phyloP scores from a whole-genome alignment of 352 stramenopile genomes.

The Globisporangium lucens region DNA sequence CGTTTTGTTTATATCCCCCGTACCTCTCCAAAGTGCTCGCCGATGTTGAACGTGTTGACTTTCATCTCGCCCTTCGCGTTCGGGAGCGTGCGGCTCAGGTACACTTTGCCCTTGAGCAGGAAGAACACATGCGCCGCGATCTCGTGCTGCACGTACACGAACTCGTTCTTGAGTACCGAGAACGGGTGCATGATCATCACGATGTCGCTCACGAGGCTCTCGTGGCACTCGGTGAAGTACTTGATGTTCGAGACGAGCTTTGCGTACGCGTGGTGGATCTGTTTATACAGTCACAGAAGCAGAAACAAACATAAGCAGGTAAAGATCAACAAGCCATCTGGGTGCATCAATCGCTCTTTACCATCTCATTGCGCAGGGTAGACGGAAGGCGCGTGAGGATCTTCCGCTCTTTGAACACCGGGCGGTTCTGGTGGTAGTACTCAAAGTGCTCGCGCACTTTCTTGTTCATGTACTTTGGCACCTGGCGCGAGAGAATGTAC shows the following conservation, averaged over 20 bases:
- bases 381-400: slow-evolving; percentile 69
- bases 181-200: slow-evolving; percentile 82
- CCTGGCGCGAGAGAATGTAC: slow-evolving; percentile 77
- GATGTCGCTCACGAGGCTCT: slow-evolving; percentile 82
- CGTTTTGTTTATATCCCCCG: neutral
- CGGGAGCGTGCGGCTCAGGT: slow-evolving; percentile 53
- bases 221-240: slow-evolving; percentile 74
- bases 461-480: slow-evolving; percentile 72
- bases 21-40: slow-evolving; percentile 84
- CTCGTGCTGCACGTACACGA: slow-evolving; percentile 76
- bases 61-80: slow-evolving; percentile 41
- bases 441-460: slow-evolving; percentile 78
- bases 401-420: slow-evolving; percentile 71
- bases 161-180: slow-evolving; percentile 70
- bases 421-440: slow-evolving; percentile 85
- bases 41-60: slow-evolving; percentile 39
- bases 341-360: slow-evolving; percentile 6
- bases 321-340: neutral
- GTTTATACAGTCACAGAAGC: neutral
- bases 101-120: slow-evolving; percentile 68
- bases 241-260: slow-evolving; percentile 68
- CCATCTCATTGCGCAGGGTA: slow-evolving; percentile 80
- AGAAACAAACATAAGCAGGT: neutral
- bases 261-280: slow-evolving; percentile 75
- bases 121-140: slow-evolving; percentile 86